Evolutionary conservation across 2,329 filamentous ascomycete genomes (phyloP), one percentile per base, ranked within the genome.

Genomic region (Stagonosporopsis vannaccii): DNA sequence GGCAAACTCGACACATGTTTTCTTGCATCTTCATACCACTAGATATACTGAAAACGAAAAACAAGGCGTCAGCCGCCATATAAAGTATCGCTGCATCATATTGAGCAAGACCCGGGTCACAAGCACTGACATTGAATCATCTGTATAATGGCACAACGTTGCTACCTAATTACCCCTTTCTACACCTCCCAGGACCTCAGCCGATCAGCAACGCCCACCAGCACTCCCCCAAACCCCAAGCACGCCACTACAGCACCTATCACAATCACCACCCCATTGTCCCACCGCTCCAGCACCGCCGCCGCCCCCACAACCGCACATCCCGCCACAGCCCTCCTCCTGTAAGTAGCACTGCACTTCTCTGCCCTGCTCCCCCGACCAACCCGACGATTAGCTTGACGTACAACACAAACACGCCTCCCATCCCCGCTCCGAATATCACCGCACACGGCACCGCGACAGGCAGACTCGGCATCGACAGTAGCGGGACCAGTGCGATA

Each of bases 371-470:
- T 47, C 26, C 17, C 35, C 4, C 17, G n/a, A 36, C 36, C 37
- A 28, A 60, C 52, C 1, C 26, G 2, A 33, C 42, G 6, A 50
- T 9, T 5, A 44, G 22, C 17, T 49, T 49, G 12, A 48, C n/a
- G 17, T 55, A 53, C 17, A 63, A 28, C 3, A 47, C 33, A 15
- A 58, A 11, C 2, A 59, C 30, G 11, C 37, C 25, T 0, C 63
- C 63, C 13, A 66, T 22, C 20, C 54, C 51, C 17, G 39, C 20
- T 1, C 62, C 60, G 52, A 58, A 60, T 7, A 28, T n/a, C 1
- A 22, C 56, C 1, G 30, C 60, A 19, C 50, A 49, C 1, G 40
- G 28, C 33, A 54, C 32, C 0, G 19, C 9, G n/a, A 44, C 6
- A 4, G n/a, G 22, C 7, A 56, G 17, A 2, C 8, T 17, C 7